Base-by-base conservation (phyloP, 495 filamentous ascomycete species). In the Alectoria sarmentosa region DNA sequence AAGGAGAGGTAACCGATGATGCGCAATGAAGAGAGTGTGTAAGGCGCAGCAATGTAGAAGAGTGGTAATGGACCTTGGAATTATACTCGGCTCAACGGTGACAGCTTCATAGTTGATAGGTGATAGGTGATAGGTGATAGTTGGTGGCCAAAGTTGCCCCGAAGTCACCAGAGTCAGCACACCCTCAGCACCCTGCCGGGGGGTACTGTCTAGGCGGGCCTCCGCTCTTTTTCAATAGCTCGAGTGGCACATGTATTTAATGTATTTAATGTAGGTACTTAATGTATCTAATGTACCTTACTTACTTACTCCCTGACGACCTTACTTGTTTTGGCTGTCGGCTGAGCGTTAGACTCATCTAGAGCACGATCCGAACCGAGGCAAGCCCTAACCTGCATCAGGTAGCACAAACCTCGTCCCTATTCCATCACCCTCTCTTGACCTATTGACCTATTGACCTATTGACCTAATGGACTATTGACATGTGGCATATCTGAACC, bases 291-390 rank as follows among this genome's bases (percentile, higher is more conserved):
- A 23, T 8, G 44, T 48, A 48, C 44, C n/a, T 48, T 23, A 0
- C 42, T 37, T 37, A 37, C 36, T 4, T 37, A 37, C n/a, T n/a
- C n/a, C n/a, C n/a, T n/a, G n/a, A n/a, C n/a, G n/a, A n/a, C 36
- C 36, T 37, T 37, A 37, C 36, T 10, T 37, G 5, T 37, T 37
- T 44, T 21, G 42, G 42, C 42, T 44, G 21, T n/a, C n/a, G n/a
- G n/a, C n/a, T n/a, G 0, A 44, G 8, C 10, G 46, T 10, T 49
- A 49, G 46, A 26, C 23, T 26, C 46, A 30, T 52, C 48, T 30
- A 52, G 48, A 52, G 8, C 13, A 30, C 52, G 52, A 55, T 55
- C 52, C 52, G 52, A 55, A 34, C 52, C 48, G 48, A 52, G 46
- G n/a, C 5, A 30, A 52, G 26, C 23, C n/a, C 52, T 30, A 32